Base-by-base conservation (phyloP, 2,329 filamentous ascomycete species). In the Leptographium lundbergii region DNA sequence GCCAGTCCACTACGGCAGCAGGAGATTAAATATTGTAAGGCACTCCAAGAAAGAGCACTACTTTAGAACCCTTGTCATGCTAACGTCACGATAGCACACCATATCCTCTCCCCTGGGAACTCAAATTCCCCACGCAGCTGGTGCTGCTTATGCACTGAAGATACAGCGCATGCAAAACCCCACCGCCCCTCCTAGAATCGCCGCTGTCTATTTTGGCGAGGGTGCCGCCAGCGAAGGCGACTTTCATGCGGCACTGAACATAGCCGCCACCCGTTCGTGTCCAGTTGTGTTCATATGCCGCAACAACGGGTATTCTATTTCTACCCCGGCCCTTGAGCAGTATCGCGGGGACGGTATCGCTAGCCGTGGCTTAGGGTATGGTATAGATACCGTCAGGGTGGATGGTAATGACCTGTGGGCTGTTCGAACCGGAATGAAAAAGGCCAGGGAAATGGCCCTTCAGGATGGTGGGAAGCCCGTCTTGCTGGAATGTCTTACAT, bases 1-100 rank as follows among this genome's bases (percentile, higher is more conserved):
- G 94, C 94, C 94, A 0, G 89, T 97, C 17, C 94, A 99, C 73
- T 99, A 97, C 68, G 91, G 91, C 54, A 91, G 87, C 70, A 82
- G 79, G 60, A 85, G 89, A 63, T 77, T 95, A 60, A 90, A 96
- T 66, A 91, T 96, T 67, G 88, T 91, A 70, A 70, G 82, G 75
- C 19, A 2, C 22, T 34, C 29, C 6, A 42, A 11, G 32, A 2
- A 34, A 10, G 22, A 24, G 34, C 17, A 25, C 3, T 17, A 9
- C 29, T 11, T n/a, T 3, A 11, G n/a, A 54, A 24, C n/a, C 10
- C 29, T 7, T 24, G 19, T 1, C 50, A 22, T 48, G 22, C 24
- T 32, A 22, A 7, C 22, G 19, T 45, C 42, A 6, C 6, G 19
- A 6, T n/a, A 84, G 80, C 86, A 91, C 69, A 87, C 87, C 32